Base-by-base conservation (phyloP, 192 early-diverging fungal genomes). In the Pilaira anomala region DNA sequence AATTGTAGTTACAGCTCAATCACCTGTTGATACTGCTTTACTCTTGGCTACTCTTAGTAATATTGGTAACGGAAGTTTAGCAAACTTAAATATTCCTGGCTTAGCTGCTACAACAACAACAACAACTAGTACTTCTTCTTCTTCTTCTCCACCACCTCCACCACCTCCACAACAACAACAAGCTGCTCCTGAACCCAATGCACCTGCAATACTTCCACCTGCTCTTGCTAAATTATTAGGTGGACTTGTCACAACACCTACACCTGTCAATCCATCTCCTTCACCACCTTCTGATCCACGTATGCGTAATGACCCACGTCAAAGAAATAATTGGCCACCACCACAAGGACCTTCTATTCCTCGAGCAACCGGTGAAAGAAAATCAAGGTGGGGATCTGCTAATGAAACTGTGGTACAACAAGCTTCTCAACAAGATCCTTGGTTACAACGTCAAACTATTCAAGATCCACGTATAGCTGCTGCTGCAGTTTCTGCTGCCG, bases 21-120 rank as follows among this genome's bases (percentile, higher is more conserved):
- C 59, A 57, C 19, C 42, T 8, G 53, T 69, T 50, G 60, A 62
- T 39, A 21, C 67, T 39, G 61, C 62, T 5, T 49, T 36, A 30
- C 25, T 68, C 9, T 30, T 68, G 42, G 24, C 48, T 21, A 54
- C 60, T 3, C 13, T 69, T 12, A 55, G 33, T 46, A 42, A 49
- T 36, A 28, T 67, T 22, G 44, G 56, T 22, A 62, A 62, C 16
- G 58, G 67, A 26, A 62, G 11, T 48, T 24, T 68, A 13, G 51
- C 60, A 33, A 52, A 62, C 30, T 25, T 52, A 18, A 36, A 51
- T 30, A 41, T 48, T n/a, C 42, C 51, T 9, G 66, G 50, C 13
- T 25, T 39, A 7, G 9, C 16, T 28, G 16, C 46, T 25, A 29
- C 65, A 25, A 58, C 54, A 8, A 16, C 46, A 28, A 25, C 30